phyloP scores from a whole-genome alignment of 495 filamentous ascomycete genomes.

The Amniculicola lignicola region DNA sequence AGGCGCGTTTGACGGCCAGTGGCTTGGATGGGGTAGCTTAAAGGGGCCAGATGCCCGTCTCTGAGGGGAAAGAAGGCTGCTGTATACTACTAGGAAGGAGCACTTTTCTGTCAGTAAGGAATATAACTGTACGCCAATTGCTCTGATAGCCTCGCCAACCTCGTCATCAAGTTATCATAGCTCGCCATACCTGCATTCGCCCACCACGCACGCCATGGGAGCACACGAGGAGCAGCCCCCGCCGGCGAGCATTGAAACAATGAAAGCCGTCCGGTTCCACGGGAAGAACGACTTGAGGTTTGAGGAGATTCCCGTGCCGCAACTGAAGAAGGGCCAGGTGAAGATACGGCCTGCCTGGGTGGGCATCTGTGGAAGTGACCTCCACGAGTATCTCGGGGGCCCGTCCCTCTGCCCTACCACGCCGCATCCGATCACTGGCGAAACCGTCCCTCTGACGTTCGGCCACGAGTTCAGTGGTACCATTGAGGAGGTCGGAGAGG shows the following conservation, averaged over 20 bases:
- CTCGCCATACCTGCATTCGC: too few relatives aligned
- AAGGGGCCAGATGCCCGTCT: too few relatives aligned
- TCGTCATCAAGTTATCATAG: too few relatives aligned
- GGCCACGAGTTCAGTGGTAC: slow-evolving; percentile 63
- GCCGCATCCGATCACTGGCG: slow-evolving; percentile 59
- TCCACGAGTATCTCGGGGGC: slow-evolving; percentile 60
- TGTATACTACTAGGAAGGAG: too few relatives aligned
- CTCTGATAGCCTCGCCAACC: too few relatives aligned
- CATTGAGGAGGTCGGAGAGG: slow-evolving; percentile 57
- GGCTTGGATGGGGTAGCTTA: too few relatives aligned
- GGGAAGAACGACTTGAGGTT: slow-evolving; percentile 41
- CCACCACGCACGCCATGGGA: too few relatives aligned
- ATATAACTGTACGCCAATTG: too few relatives aligned
- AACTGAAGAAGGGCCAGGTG: slow-evolving; percentile 38
- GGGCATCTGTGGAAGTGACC: slow-evolving; percentile 59
- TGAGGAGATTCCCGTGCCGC: slow-evolving; percentile 41
- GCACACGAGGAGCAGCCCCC: slow-evolving; percentile 29
- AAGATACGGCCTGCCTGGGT: slow-evolving; percentile 54
- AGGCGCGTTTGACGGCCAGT: too few relatives aligned
- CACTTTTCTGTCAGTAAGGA: too few relatives aligned
- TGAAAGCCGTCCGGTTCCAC: slow-evolving; percentile 45
- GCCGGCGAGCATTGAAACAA: slow-evolving; percentile 23
- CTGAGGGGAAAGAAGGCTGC: too few relatives aligned
- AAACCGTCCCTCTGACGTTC: slow-evolving; percentile 54
- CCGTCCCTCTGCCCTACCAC: slow-evolving; percentile 53